Percentiles rank a stretch among this genome's conserved stretches.
Conservation (phyloP, 1,139 yeast genomes). For the Scheffersomyces illinoinensis region DNA sequence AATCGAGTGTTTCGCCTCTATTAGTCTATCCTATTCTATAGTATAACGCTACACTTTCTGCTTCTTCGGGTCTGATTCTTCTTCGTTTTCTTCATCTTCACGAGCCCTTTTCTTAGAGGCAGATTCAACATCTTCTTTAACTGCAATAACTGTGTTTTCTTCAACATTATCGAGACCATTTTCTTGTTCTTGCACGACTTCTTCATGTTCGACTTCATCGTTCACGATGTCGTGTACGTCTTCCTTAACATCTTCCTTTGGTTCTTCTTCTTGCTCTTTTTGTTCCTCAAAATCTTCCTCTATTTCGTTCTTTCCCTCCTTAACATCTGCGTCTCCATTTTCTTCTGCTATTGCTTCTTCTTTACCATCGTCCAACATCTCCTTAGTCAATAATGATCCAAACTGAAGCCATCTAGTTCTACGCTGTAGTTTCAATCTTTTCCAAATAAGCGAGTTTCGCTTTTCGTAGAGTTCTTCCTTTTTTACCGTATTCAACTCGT, state of each 20-base stretch:
- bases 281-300: constrained; percentile 6
- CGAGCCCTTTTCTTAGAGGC: not conserved
- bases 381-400: constrained; percentile 13
- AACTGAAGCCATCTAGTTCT: constrained; percentile 13
- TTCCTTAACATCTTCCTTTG: not conserved
- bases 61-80: not conserved
- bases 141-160: not conserved
- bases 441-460: constrained; percentile 33
- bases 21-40: not conserved
- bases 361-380: constrained; percentile 11
- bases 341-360: not conserved
- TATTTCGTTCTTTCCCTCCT: constrained; percentile 7
- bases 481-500: constrained; percentile 7
- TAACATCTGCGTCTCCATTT: constrained; percentile 9
- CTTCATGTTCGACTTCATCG: not conserved
- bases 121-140: not conserved
- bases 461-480: constrained; percentile 20
- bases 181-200: not conserved
- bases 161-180: not conserved
- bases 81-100: constrained; percentile 7
- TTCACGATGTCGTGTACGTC: not conserved
- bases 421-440: constrained; percentile 25
- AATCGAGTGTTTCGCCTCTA: not conserved
- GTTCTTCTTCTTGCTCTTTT: constrained; percentile 3
- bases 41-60: not conserved